Conservation (phyloP, 805 yeast species). For the Ogataea corticis region DNA sequence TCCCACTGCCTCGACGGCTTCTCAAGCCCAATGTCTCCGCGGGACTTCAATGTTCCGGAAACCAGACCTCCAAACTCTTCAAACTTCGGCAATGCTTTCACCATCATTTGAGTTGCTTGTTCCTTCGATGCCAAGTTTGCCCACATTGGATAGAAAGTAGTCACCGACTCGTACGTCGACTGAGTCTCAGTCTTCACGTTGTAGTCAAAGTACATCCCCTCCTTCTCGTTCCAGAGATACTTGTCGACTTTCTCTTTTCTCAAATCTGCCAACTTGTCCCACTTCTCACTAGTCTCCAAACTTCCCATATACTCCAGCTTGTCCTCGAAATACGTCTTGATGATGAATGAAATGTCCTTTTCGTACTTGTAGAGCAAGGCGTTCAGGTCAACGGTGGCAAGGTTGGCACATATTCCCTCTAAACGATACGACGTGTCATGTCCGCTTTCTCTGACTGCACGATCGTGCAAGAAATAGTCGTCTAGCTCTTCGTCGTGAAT, state of each 20-base stretch:
- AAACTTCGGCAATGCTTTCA: constrained; percentile 59
- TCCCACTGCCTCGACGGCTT: constrained; percentile 98
- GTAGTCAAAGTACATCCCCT: constrained; percentile 82
- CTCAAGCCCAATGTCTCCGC: constrained; percentile 68
- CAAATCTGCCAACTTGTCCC: constrained; percentile 58
- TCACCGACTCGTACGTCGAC: constrained; percentile 77
- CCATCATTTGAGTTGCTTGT: constrained; percentile 67
- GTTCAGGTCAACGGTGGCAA: constrained; percentile 90
- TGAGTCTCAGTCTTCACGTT: constrained; percentile 58
- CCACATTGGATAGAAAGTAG: constrained; percentile 93
- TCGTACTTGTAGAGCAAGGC: constrained; percentile 88
- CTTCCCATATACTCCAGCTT: constrained; percentile 45
- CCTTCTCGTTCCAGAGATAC: constrained; percentile 81
- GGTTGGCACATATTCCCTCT: constrained; percentile 84
- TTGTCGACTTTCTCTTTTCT: constrained; percentile 60
- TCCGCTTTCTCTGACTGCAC: constrained; percentile 95
- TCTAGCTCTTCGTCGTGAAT: constrained; percentile 81
- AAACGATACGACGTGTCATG: constrained; percentile 92
- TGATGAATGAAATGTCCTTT: constrained; percentile 69
- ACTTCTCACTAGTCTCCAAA: constrained; percentile 45
- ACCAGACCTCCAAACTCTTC: constrained; percentile 90
- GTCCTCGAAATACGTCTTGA: constrained; percentile 57
- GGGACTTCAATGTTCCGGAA: constrained; percentile 72
- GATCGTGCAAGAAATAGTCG: constrained; percentile 84
- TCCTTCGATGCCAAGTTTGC: constrained; percentile 63